Evolutionary conservation across 345 rosid species (phyloP).

Genomic region (Aurinia saxatilis): DNA sequence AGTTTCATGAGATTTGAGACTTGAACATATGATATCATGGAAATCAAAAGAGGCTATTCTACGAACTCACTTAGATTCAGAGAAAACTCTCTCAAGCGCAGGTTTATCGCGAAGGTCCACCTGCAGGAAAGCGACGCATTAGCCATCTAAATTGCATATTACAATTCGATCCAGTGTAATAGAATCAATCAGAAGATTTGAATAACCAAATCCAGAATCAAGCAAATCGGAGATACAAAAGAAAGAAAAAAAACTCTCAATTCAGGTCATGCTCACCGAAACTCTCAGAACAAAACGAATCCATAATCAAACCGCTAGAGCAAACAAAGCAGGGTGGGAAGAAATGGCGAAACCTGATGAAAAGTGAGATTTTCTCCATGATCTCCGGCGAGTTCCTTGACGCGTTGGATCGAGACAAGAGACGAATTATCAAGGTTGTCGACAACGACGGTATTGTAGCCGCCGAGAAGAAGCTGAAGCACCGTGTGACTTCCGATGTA

Average conservation of each 20-base stretch:
- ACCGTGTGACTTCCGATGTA: constrained; percentile 98
- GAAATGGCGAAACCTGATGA: constrained; percentile 46
- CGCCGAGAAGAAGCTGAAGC: constrained; percentile 72
- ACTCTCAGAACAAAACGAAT: background rate
- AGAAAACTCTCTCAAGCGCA: constrained; percentile 67
- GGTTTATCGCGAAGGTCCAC: constrained; percentile 78
- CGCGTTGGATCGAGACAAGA: constrained; percentile 50
- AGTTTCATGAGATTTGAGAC: background rate
- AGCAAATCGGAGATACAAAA: constrained; percentile 8
- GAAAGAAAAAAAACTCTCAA: background rate
- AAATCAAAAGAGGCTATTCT: background rate
- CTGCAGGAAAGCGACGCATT: constrained; percentile 40
- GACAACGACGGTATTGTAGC: constrained; percentile 59
- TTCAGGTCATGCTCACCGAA: background rate
- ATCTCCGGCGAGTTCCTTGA: constrained; percentile 59
- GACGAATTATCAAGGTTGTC: constrained; percentile 89
- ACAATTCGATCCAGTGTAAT: constrained; percentile 18
- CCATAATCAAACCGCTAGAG: background rate
- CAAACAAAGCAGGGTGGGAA: background rate
- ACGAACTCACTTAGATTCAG: constrained; percentile 48
- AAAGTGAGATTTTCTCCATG: constrained; percentile 50
- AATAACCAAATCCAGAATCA: background rate
- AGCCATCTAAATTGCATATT: constrained; percentile 8
- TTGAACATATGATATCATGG: background rate
- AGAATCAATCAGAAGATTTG: background rate